Evolutionary conservation across 768 basidiomycete species (phyloP).

Genomic region (Calocybe indica): DNA sequence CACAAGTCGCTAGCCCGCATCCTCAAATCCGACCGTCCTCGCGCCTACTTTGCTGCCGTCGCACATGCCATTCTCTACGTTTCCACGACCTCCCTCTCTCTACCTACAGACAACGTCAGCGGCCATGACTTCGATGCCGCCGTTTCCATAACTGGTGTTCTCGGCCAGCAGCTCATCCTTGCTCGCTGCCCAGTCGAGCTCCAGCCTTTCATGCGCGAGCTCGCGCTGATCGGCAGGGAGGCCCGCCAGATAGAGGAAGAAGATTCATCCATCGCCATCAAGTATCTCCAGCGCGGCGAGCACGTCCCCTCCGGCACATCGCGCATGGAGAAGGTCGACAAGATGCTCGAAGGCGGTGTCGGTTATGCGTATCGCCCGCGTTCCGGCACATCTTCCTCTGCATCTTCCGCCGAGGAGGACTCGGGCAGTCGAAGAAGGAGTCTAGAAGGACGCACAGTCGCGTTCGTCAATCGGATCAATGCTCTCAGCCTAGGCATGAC

Average conservation of each 20-base stretch:
- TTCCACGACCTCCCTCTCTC: conserved; percentile 40
- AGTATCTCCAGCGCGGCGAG: conserved; percentile 27
- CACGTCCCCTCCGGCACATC: conserved; percentile 25
- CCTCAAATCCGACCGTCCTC: conserved; percentile 55
- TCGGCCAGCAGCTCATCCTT: conserved; percentile 51
- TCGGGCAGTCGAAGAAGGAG: conserved; percentile 35
- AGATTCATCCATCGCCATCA: conserved; percentile 51
- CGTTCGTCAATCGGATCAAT: conserved; percentile 76
- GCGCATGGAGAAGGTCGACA: conserved; percentile 51
- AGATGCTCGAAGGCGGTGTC: conserved; percentile 55
- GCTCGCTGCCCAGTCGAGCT: conserved; percentile 57
- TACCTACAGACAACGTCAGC: too few species aligned
- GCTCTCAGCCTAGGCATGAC: conserved; percentile 68
- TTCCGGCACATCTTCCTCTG: conserved; percentile 1
- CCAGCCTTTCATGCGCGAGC: conserved; percentile 65
- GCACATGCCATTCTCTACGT: conserved; percentile 68
- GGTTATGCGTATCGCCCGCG: conserved; percentile 26
- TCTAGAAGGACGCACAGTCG: conserved; percentile 57
- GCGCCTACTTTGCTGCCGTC: conserved; percentile 78
- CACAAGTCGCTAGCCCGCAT: conserved; percentile 47
- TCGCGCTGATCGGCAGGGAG: conserved; percentile 46
- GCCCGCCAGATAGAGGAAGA: conserved; percentile 44
- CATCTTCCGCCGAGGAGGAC: conserved; percentile 15
- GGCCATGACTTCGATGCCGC: conserved; percentile 17
- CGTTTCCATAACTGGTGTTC: conserved; percentile 50